Percentiles rank a stretch among this genome's conserved stretches.
Conservation (phyloP, 2,329 filamentous ascomycete genomes). For the Exophiala calicioides region DNA sequence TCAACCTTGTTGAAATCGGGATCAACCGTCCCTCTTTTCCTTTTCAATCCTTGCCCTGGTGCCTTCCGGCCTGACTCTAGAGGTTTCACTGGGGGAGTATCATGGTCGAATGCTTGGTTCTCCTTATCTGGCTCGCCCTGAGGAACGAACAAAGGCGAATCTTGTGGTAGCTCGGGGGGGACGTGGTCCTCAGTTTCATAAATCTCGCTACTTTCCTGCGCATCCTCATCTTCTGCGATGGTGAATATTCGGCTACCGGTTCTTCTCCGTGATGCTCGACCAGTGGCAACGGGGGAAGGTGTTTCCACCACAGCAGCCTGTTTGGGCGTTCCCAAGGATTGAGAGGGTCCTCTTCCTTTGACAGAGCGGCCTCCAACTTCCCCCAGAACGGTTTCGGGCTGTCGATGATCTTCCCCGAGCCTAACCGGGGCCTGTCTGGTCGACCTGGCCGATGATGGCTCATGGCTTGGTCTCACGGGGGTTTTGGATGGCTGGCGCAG, state of each 20-base stretch:
- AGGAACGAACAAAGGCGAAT: constrained; percentile 15
- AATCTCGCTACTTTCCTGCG: background rate
- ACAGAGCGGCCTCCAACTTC: background rate
- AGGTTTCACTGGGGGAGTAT: background rate
- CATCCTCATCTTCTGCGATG: constrained; percentile 19
- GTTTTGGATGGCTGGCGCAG: constrained; percentile 13
- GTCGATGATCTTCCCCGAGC: background rate
- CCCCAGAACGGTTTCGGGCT: too few species aligned
- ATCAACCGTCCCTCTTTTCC: too few species aligned
- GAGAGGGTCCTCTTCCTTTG: constrained; percentile 22
- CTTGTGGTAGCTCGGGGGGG: background rate
- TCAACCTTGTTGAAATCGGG: background rate
- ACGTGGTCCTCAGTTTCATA: background rate
- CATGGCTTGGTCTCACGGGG: constrained; percentile 7
- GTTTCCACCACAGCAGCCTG: background rate
- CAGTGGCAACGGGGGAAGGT: background rate
- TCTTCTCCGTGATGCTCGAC: constrained; percentile 9
- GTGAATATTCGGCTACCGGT: constrained; percentile 8
- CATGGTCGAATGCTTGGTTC: constrained; percentile 3
- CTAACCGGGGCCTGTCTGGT: constrained; percentile 1
- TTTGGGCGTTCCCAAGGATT: constrained; percentile 1
- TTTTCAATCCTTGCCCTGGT: background rate
- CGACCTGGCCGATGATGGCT: constrained; percentile 8
- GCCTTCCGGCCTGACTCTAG: too few species aligned
- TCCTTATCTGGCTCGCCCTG: constrained; percentile 10